Percentiles rank a stretch among this genome's conserved stretches.
These are phyloP conservation scores for Chlorella sp. DNA, from an alignment of 139 green algal species.

Conservation along the genomic window DNA sequence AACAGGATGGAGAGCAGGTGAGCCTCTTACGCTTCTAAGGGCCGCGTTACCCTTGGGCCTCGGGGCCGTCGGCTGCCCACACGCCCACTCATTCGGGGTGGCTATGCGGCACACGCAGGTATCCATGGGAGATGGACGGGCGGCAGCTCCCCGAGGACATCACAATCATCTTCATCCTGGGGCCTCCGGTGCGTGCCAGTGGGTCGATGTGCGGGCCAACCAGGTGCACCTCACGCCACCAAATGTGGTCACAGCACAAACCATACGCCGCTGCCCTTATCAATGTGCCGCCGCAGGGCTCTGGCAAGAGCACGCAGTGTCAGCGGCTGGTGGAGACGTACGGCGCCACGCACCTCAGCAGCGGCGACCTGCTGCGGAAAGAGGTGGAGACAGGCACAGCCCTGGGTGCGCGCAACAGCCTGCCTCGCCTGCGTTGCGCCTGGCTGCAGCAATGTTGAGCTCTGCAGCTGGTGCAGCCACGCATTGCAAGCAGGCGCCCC, in stretches of 20 bases:
- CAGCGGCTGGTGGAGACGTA: not conserved
- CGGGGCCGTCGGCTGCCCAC: too few relatives aligned
- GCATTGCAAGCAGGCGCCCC: not conserved
- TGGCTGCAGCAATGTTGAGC: too few relatives aligned
- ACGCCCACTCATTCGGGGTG: too few relatives aligned
- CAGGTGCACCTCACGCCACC: too few relatives aligned
- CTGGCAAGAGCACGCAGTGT: conserved; percentile 1
- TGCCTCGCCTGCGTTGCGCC: too few relatives aligned
- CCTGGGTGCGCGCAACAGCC: not conserved
- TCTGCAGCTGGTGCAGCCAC: not conserved
- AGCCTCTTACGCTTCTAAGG: too few relatives aligned
- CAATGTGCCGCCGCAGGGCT: conserved; percentile 1
- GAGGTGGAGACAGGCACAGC: conserved; percentile 2
- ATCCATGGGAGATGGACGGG: not conserved
- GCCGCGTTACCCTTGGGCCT: too few relatives aligned
- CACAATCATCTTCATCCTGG: not conserved
- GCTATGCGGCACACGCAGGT: too few relatives aligned
- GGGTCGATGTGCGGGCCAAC: too few relatives aligned
- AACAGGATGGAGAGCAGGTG: not conserved
- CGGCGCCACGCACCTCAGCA: not conserved
- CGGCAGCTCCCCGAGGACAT: not conserved
- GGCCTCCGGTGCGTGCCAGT: not conserved
- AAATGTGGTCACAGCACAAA: too few relatives aligned
- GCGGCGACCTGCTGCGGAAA: not conserved
- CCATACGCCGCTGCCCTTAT: too few relatives aligned